Base-by-base conservation (phyloP, 257 asterid genomes). In the Solanum okadae region DNA sequence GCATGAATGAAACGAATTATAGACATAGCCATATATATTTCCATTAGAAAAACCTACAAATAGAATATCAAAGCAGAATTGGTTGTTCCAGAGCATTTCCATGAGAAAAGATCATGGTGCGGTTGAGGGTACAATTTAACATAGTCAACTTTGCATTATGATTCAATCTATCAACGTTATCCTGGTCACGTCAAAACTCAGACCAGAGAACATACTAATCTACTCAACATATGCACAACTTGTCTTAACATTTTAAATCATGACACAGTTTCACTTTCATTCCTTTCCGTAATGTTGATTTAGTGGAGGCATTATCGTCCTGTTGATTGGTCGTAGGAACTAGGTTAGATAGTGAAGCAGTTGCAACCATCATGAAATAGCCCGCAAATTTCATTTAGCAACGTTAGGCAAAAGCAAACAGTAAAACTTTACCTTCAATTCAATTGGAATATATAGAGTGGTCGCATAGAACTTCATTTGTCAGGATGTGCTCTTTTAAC, bases 401-500 rank as follows among this genome's bases (percentile, higher is more conserved):
- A 77, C 23, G 13, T 77, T 37, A 76, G 27, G 20, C 63, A n/a
- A 79, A 79, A 79, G 38, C 67, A 79, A 42, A 79, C 38, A 83
- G n/a, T 35, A 31, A 34, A 71, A 14, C 33, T 37, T 10, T 85
- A 87, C 91, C 92, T 88, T 63, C 23, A 44, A 44, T 33, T 49
- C 68, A 63, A 87, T 61, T 37, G 79, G 87, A 40, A 78, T 77
- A 59, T 14, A 33, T 16, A 11, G 42, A 44, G 73, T 75, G 56
- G 67, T 78, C 35, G 71, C 56, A n/a, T 5, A 59, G 67, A 81
- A 44, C 44, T 77, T 92, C 90, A 86, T 56, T 87, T 88, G 61
- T 87, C 90, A 73, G 87, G 34, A 86, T 92, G 90, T 7, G 13
- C 86, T 76, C 91, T 88, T 87, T 87, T 92, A 33, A 85, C 83